Base-by-base conservation (phyloP, 306 rosid genomes). In the Casuarina equisetifolia region DNA sequence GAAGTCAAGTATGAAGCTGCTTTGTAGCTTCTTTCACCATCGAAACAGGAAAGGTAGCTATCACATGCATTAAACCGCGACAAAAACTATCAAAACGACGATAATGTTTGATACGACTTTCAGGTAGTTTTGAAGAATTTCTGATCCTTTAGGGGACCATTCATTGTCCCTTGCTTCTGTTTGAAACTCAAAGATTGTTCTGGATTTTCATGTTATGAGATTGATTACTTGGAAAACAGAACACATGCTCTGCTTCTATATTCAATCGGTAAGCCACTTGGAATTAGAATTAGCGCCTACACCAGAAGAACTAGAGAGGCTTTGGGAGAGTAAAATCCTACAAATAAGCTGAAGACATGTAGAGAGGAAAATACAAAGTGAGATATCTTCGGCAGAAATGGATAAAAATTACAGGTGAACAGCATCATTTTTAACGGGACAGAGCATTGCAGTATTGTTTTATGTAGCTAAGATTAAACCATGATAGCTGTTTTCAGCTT, bases 1-100 rank as follows among this genome's bases (percentile, higher is more conserved):
- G 53, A 45, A 50, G 84, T 79, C 81, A 83, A 81, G 40, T 51
- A 35, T n/a, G 76, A 7, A 79, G n/a, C 76, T 86, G 70, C 83
- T 55, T 5, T 50, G 78, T 20, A 20, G 62, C 9, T 86, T 64
- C 78, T 57, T 3, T 13, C 11, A 9, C 20, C 70, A 40, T 0
- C n/a, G 19, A 2, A 48, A 61, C 63, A 20, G 32, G 32, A 44
- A 73, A 52, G 15, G 73, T 53, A 54, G 17, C 2, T 4, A 25
- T 51, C 74, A 59, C 51, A 39, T 51, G 46, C 13, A 7, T 6
- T 15, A 1, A 13, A 17, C 3, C 36, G 53, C 3, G 19, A 38
- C 19, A 0, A 32, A 36, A 36, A 17, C 42, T 0, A 6, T 36
- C 10, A 3, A 3, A n/a, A 3, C 11, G 32, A 55, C 11, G 62